These are phyloP conservation scores for Ilyonectria mors-panacis DNA, from an alignment of 2,329 filamentous ascomycete species.

Conservation along the genomic window DNA sequence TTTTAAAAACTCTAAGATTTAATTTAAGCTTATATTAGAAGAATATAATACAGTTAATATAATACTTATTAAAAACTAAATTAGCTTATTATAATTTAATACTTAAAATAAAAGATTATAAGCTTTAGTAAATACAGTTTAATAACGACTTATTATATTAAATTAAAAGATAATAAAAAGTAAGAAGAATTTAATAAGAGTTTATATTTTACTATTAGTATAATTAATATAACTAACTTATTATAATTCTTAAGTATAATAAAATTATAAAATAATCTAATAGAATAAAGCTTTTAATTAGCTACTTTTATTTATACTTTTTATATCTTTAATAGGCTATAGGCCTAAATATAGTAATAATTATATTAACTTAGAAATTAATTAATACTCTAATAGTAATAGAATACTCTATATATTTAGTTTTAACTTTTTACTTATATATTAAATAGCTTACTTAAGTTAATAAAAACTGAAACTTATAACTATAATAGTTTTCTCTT, in stretches of 20 bases:
- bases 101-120: not conserved
- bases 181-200: not conserved
- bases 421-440: not conserved
- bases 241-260: not conserved
- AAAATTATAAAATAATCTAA: not conserved
- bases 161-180: not conserved
- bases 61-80: too few relatives aligned
- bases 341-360: not conserved
- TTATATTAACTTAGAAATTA: not conserved
- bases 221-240: too few relatives aligned
- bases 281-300: not conserved
- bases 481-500: not conserved
- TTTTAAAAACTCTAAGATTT: not conserved
- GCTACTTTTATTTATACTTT: not conserved
- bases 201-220: not conserved
- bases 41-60: too few relatives aligned
- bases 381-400: not conserved
- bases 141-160: not conserved
- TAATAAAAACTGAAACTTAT: not conserved
- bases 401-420: not conserved
- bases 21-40: not conserved
- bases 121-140: not conserved
- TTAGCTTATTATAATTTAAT: too few relatives aligned
- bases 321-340: not conserved
- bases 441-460: not conserved